A percentile compares a stretch with the other conserved stretches of the same genome.
These are phyloP conservation scores for Exophiala aquamarina DNA, from an alignment of 2,329 filamentous ascomycete genomes.

Conservation along the genomic window DNA sequence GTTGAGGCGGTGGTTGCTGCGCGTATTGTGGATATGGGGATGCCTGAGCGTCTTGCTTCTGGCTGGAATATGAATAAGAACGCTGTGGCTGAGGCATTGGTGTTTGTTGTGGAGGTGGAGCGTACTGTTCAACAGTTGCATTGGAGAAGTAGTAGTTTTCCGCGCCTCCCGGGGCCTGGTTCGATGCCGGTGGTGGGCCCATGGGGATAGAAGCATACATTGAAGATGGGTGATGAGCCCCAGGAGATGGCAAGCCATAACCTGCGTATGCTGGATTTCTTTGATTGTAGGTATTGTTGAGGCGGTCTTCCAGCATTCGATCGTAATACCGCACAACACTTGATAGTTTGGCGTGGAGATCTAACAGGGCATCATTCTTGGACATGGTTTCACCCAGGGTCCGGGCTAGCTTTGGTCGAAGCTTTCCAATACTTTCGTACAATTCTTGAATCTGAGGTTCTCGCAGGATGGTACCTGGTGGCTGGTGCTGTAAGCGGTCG, in stretches of 20 bases:
- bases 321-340: constrained; percentile 98
- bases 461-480: constrained; percentile 90
- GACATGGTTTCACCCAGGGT: constrained; percentile 99
- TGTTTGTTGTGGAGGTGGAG: constrained; percentile 52
- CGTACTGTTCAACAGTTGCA: constrained; percentile 49
- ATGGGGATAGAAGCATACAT: constrained; percentile 72
- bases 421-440: constrained; percentile 92
- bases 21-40: constrained; percentile 20
- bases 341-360: constrained; percentile 90
- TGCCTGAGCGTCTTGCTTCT: constrained; percentile 17
- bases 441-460: constrained; percentile 98
- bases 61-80: constrained; percentile 26
- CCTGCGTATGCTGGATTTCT: constrained; percentile 65
- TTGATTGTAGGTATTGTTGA: constrained; percentile 79
- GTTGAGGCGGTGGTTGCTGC: constrained; percentile 15
- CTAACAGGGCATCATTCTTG: constrained; percentile 94
- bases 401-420: constrained; percentile 88
- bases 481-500: constrained; percentile 90
- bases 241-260: constrained; percentile 41
- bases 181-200: constrained; percentile 41
- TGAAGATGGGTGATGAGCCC: constrained; percentile 51
- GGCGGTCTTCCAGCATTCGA: constrained; percentile 91
- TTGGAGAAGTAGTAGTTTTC: constrained; percentile 83
- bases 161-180: constrained; percentile 52
- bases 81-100: constrained; percentile 41